Base-by-base conservation (phyloP, 78 protist genomes). In the Guillardia theta region DNA sequence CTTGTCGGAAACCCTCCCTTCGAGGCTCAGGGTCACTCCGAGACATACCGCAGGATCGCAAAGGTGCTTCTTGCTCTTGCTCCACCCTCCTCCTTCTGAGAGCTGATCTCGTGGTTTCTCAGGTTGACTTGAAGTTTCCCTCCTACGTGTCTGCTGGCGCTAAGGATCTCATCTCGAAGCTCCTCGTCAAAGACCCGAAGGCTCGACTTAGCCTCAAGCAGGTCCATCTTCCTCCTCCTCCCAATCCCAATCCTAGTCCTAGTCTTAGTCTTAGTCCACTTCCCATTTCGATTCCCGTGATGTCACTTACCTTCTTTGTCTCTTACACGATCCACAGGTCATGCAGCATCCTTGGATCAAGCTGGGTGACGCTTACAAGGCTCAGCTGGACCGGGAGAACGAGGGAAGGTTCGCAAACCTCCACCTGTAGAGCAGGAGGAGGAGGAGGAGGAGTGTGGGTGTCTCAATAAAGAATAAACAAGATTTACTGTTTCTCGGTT, bases 1-100 rank as follows among this genome's bases (percentile, higher is more conserved):
- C 94, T 98, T 21, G 33, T 24, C 21, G 83, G 83, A 24, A 22
- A 12, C 36, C 83, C 83, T 12, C 83, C 83, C 46, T 70, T 70
- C 41, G 83, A 70, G 83, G 83, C 83, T 46, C 90, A 78, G 48
- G 90, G 90, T 4, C 90, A 78, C 90, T 43, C 53, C 43, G 90
- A 78, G 50, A 78, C 90, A 10, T 78, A 78, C 33, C 45, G 48
- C n/a, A 45, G 90, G 37, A 78, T 78, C 48, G 18, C 90, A 45
- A 78, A 78, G 90, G 83, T 12, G 36, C 58, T 10, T 50, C 30
- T 15, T 15, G 30, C 58, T 15, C 58, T 50, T 50, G n/a, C n/a
- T n/a, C n/a, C n/a, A n/a, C n/a, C n/a, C n/a, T n/a, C n/a, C n/a
- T n/a, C n/a, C n/a, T n/a, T n/a, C n/a, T n/a, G n/a, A n/a, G n/a